A percentile compares a stretch with the other conserved stretches of the same genome.
These are phyloP conservation scores for Podospora pseudoanserina DNA, from an alignment of 495 filamentous ascomycete genomes.

Conservation along the genomic window DNA sequence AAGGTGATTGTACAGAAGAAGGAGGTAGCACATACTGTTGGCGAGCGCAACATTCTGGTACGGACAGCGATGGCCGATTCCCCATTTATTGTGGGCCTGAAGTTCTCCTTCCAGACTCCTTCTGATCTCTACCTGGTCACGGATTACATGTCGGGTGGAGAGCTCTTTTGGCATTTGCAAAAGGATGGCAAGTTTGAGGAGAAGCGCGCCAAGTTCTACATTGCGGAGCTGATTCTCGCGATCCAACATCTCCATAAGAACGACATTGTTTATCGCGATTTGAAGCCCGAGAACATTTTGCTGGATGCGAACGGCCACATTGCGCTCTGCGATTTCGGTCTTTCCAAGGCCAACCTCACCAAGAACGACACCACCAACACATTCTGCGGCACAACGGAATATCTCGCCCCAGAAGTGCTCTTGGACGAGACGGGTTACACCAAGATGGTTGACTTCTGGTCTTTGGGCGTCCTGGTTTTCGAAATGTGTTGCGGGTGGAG, in stretches of 20 bases:
- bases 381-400: slow-evolving; percentile 98
- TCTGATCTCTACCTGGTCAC: slow-evolving; percentile 96
- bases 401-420: slow-evolving; percentile 91
- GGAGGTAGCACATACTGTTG: slow-evolving; percentile 93
- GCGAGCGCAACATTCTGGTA: slow-evolving; percentile 95
- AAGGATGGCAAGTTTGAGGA: slow-evolving; percentile 96
- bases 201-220: slow-evolving; percentile 95
- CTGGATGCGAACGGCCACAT: slow-evolving; percentile 90
- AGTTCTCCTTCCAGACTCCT: slow-evolving; percentile 98
- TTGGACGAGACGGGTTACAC: slow-evolving; percentile 97
- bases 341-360: slow-evolving; percentile 94
- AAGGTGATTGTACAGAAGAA: slow-evolving; percentile 99
- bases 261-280: slow-evolving; percentile 95
- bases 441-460: slow-evolving; percentile 99
- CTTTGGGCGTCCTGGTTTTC: slow-evolving; percentile 92
- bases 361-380: slow-evolving; percentile 98
- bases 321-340: slow-evolving; percentile 90
- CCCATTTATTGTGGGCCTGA: slow-evolving; percentile 95
- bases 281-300: slow-evolving; percentile 97
- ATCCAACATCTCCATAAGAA: slow-evolving; percentile 93
- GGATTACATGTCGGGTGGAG: slow-evolving; percentile 99
- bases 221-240: slow-evolving; percentile 93
- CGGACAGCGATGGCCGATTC: slow-evolving; percentile 94
- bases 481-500: slow-evolving; percentile 99
- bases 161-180: slow-evolving; percentile 98